Conservation (phyloP, 768 basidiomycete species). For the Tricholoma sp. region DNA sequence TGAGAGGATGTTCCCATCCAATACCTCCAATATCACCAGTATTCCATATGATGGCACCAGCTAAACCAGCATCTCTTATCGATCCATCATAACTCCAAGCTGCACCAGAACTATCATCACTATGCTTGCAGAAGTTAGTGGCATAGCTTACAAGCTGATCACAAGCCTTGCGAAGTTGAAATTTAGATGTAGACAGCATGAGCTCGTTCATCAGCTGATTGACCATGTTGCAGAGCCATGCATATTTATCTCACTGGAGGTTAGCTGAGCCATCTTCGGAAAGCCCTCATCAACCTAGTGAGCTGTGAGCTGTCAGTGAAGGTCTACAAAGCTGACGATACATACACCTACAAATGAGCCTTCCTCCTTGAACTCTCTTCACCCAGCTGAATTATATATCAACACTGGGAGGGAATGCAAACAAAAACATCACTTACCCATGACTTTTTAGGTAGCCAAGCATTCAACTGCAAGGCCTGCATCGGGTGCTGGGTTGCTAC, state of each 20-base stretch:
- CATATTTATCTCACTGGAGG: slow-evolving; percentile 88
- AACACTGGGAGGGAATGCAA: background rate
- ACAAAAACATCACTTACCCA: slow-evolving; percentile 52
- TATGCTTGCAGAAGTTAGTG: background rate
- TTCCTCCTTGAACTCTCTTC: slow-evolving; percentile 85
- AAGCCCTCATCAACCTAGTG: slow-evolving; percentile 89
- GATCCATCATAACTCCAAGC: slow-evolving; percentile 71
- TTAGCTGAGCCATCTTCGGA: slow-evolving; percentile 88
- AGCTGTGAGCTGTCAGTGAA: slow-evolving; percentile 2
- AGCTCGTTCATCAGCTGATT: slow-evolving; percentile 85
- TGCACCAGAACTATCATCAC: slow-evolving; percentile 22
- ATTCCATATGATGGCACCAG: no score
- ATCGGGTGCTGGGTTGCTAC: slow-evolving; percentile 53
- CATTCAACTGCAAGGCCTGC: slow-evolving; percentile 80
- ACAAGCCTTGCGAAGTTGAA: slow-evolving; percentile 77
- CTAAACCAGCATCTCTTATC: slow-evolving; percentile 82
- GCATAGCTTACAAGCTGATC: slow-evolving; percentile 69
- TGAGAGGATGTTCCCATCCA: slow-evolving; percentile 57
- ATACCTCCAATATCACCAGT: slow-evolving; percentile 85
- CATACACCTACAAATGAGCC: slow-evolving; percentile 92
- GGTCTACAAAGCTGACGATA: background rate
- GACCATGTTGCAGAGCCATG: slow-evolving; percentile 75
- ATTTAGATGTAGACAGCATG: slow-evolving; percentile 74
- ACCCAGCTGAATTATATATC: slow-evolving; percentile 43
- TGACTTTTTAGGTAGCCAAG: slow-evolving; percentile 80